A percentile compares a stretch with the other conserved stretches of the same genome.
phyloP scores from a whole-genome alignment of 139 green algal species.

The Micromonas commoda region DNA sequence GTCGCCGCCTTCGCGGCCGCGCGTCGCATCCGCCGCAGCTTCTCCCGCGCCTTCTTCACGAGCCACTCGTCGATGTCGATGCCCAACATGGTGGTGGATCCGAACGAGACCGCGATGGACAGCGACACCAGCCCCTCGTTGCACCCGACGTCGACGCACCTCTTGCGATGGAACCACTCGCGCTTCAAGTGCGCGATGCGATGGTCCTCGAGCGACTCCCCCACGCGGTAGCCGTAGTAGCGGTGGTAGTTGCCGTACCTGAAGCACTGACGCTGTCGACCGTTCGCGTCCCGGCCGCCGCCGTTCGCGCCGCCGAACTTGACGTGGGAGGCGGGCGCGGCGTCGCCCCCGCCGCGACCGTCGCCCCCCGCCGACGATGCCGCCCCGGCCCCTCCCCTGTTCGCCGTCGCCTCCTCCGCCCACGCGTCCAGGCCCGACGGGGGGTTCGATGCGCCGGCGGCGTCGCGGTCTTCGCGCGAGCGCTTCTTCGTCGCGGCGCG shows the following conservation, averaged over 20 bases:
- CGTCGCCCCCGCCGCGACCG: too few species aligned
- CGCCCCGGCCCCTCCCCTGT: too few species aligned
- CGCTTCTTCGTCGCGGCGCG: too few species aligned
- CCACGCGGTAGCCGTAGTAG: conserved; percentile 20
- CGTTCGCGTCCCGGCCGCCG: too few species aligned
- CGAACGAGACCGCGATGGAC: conserved; percentile 50
- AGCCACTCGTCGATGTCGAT: conserved; percentile 73
- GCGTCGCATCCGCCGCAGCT: background rate
- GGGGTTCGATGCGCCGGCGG: too few species aligned
- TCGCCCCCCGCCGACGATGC: too few species aligned
- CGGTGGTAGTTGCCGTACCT: conserved; percentile 16
- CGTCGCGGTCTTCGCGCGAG: too few species aligned
- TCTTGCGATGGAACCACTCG: conserved; percentile 62
- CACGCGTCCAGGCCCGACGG: too few species aligned
- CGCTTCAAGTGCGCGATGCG: conserved; percentile 40
- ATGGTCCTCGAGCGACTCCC: conserved; percentile 20
- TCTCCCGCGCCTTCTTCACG: conserved; percentile 4
- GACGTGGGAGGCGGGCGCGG: too few species aligned
- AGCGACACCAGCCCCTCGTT: conserved; percentile 86
- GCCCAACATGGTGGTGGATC: conserved; percentile 51
- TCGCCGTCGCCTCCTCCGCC: too few species aligned
- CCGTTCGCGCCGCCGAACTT: too few species aligned
- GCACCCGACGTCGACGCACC: conserved; percentile 82
- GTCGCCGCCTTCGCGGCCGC: background rate
- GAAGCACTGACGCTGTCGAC: too few species aligned